Conservation (phyloP, 2,329 filamentous ascomycete species). For the Aureobasidium uvarum region DNA sequence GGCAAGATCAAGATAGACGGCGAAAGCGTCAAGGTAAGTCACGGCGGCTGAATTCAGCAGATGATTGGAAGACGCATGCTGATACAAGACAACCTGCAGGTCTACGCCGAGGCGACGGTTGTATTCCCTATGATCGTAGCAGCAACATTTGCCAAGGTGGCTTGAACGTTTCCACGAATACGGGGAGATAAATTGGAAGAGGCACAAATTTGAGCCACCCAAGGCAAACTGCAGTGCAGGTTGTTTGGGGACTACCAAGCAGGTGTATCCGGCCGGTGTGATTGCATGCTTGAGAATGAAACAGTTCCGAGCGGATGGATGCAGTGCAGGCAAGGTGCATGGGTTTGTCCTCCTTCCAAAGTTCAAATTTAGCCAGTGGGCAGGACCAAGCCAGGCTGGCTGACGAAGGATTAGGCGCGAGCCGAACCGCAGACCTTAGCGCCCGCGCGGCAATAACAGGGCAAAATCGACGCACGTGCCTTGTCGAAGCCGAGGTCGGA, state of each 20-base stretch:
- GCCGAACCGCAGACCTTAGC: constrained; percentile 22
- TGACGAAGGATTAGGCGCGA: constrained; percentile 23
- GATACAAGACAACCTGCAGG: constrained; percentile 37
- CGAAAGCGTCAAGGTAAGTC: constrained; percentile 76
- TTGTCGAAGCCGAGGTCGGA: constrained; percentile 8
- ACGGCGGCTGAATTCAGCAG: neutral
- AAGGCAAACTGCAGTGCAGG: neutral
- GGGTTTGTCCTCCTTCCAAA: neutral
- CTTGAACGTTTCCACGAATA: constrained; percentile 10
- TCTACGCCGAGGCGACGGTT: constrained; percentile 66
- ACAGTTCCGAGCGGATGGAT: neutral
- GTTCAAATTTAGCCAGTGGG: neutral
- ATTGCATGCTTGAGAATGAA: neutral
- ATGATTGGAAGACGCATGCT: constrained; percentile 21
- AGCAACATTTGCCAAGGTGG: constrained; percentile 60
- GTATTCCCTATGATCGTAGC: constrained; percentile 67
- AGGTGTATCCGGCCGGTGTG: neutral
- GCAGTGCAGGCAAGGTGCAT: constrained; percentile 10
- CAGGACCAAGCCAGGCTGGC: neutral
- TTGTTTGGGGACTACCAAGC: neutral
- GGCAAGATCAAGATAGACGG: constrained; percentile 93
- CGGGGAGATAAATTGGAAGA: neutral
- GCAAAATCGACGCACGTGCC: neutral
- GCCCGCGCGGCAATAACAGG: constrained; percentile 10
- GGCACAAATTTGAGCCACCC: neutral